Percentiles rank a stretch among this genome's conserved stretches.
Conservation (phyloP, 768 basidiomycete genomes). For the Kwoniella dejecticola region DNA sequence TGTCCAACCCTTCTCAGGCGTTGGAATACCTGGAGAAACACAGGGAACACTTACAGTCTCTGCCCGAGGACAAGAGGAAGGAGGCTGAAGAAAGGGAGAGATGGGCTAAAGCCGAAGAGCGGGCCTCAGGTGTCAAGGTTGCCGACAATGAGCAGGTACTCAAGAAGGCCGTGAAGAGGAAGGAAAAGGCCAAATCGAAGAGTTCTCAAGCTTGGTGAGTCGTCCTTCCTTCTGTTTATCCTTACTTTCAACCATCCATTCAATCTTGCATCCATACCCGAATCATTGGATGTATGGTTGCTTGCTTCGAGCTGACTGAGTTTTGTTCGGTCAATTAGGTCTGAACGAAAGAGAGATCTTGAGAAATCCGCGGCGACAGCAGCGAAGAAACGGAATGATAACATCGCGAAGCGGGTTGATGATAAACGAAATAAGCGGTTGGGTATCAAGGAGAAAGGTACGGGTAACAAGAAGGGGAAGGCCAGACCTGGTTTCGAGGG, state of each 20-base stretch:
- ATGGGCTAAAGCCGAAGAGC: slow-evolving; percentile 86
- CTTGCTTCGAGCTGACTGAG: neutral
- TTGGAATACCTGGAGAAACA: slow-evolving; percentile 75
- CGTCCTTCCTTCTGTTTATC: neutral
- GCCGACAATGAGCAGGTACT: slow-evolving; percentile 78
- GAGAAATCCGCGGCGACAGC: slow-evolving; percentile 73
- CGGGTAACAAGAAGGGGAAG: slow-evolving; percentile 32
- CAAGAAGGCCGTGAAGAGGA: slow-evolving; percentile 90
- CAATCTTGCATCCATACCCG: neutral
- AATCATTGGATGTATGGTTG: neutral
- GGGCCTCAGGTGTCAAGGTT: slow-evolving; percentile 87
- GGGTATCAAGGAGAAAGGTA: slow-evolving; percentile 55
- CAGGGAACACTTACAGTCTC: slow-evolving; percentile 71
- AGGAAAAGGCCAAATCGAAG: slow-evolving; percentile 85
- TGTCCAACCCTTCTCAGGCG: slow-evolving; percentile 78
- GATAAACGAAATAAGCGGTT: slow-evolving; percentile 66
- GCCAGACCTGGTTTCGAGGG: slow-evolving; percentile 50
- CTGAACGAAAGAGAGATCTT: slow-evolving; percentile 79
- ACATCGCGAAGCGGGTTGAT: slow-evolving; percentile 83
- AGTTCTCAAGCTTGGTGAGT: slow-evolving; percentile 82
- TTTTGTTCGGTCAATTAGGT: slow-evolving; percentile 61
- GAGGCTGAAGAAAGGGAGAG: slow-evolving; percentile 76
- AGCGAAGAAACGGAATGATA: slow-evolving; percentile 88
- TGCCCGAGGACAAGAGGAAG: slow-evolving; percentile 83
- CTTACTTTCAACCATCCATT: neutral